Base-by-base conservation (phyloP, 2,329 filamentous ascomycete genomes). In the Alternaria brassicicola region DNA sequence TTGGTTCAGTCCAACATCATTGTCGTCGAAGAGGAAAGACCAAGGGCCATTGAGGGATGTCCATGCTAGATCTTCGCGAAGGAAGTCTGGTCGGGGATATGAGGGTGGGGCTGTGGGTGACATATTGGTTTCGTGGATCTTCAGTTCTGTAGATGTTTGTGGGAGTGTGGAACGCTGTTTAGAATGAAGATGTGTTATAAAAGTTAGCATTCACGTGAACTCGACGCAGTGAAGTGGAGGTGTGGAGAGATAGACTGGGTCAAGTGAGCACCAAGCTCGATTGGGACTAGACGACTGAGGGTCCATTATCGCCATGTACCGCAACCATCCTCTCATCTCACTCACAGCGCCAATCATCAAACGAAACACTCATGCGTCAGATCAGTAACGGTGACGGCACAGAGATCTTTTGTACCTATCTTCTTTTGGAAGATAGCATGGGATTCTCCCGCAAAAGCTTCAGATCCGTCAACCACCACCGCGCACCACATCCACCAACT, bases 81-180 rank as follows among this genome's bases (percentile, higher is more conserved):
- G 71, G 72, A 89, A 89, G 75, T 90, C 87, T 1, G 88, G 87
- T 53, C 88, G 85, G 23, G 88, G 88, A 65, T 90, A 89, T 56
- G 66, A 67, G 21, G 28, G 60, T 26, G 60, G 38, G 7, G 55
- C 12, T 55, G 51, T 15, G 9, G 45, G 39, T 12, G 55, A 19
- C 55, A 58, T 58, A 33, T 12, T 57, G 17, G 25, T 42, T 38
- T 8, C 13, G n/a, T 10, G 7, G 23, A 10, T 4, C 9, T 36
- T 19, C 1, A 4, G 21, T 28, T 26, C 0, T 38, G 19, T 38
- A 12, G 19, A 46, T 21, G 43, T 26, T 33, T 30, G 26, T 31
- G 10, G 39, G 23, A 0, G n/a, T 21, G 26, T 15, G 6, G 6
- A 1, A 43, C 15, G 26, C 2, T n/a, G 15, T 28, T 39, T 31